phyloP scores from a whole-genome alignment of 2,329 filamentous ascomycete genomes.

The Ilyonectria robusta region DNA sequence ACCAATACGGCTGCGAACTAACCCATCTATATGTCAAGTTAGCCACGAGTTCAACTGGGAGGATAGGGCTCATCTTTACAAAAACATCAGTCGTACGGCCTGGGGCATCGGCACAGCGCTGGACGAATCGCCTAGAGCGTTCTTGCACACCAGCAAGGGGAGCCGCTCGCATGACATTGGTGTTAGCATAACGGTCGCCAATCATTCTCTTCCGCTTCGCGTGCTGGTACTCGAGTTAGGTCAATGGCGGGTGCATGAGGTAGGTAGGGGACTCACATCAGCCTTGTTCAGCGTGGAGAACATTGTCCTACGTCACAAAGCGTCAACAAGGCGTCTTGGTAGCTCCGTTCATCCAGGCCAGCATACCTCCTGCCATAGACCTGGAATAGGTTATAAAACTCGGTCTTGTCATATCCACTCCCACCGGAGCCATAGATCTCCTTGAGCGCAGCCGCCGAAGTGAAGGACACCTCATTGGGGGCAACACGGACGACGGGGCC shows the following conservation, averaged over 20 bases:
- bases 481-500: slow-evolving; percentile 71
- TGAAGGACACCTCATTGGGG: slow-evolving; percentile 72
- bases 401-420: slow-evolving; percentile 76
- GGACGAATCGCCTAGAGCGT: slow-evolving; percentile 68
- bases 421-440: slow-evolving; percentile 75
- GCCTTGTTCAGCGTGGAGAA: slow-evolving; percentile 71
- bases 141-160: slow-evolving; percentile 71
- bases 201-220: slow-evolving; percentile 74
- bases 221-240: slow-evolving; percentile 61
- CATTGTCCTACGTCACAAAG: slow-evolving; percentile 63
- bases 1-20: slow-evolving; percentile 23
- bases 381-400: slow-evolving; percentile 74
- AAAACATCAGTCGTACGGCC: slow-evolving; percentile 71
- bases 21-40: slow-evolving; percentile 48
- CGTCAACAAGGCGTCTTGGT: slow-evolving; percentile 15
- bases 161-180: slow-evolving; percentile 71
- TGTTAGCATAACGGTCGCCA: slow-evolving; percentile 78
- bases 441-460: slow-evolving; percentile 68
- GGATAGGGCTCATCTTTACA: slow-evolving; percentile 55
- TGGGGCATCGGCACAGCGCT: slow-evolving; percentile 63
- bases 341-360: slow-evolving; percentile 18
- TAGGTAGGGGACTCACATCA: slow-evolving; percentile 56
- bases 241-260: too few relatives aligned
- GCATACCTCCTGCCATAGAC: slow-evolving; percentile 69
- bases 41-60: slow-evolving; percentile 19